phyloP scores from a whole-genome alignment of 371 early-diverging fungal species.

The Zopfochytrium polystomum region DNA sequence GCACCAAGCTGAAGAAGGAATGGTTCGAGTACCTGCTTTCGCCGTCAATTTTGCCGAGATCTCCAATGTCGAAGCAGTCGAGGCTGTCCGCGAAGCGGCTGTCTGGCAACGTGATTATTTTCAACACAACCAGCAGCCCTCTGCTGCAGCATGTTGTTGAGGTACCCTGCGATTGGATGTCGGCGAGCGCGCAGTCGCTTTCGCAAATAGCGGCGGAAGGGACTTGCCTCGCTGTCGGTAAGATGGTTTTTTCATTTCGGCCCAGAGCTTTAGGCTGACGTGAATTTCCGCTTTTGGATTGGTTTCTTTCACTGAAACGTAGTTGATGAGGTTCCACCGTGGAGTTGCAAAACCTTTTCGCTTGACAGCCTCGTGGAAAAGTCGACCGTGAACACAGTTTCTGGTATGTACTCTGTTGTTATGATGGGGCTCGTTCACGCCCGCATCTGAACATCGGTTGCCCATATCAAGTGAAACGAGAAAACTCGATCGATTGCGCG shows the following conservation, averaged over 20 bases:
- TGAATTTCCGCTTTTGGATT: too few relatives aligned
- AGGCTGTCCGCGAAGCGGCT: constrained; percentile 1
- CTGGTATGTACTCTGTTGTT: too few relatives aligned
- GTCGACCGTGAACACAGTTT: too few relatives aligned
- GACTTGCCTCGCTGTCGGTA: too few relatives aligned
- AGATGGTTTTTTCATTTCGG: too few relatives aligned
- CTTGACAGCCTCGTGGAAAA: too few relatives aligned
- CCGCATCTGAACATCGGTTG: not conserved
- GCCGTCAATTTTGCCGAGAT: not conserved
- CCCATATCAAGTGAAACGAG: not conserved
- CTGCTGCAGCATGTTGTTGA: not conserved
- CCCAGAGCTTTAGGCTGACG: too few relatives aligned
- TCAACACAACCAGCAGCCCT: not conserved
- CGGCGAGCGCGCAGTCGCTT: constrained; percentile 5
- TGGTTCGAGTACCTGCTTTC: constrained; percentile 14
- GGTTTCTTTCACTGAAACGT: too few relatives aligned
- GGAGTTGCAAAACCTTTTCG: too few relatives aligned
- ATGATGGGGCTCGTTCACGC: constrained; percentile 2
- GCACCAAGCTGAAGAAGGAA: constrained; percentile 36
- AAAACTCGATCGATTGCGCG: not conserved
- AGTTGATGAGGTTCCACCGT: too few relatives aligned
- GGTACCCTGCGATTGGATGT: not conserved
- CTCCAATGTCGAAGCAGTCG: not conserved
- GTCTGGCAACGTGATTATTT: not conserved
- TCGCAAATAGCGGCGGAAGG: constrained; percentile 5